Base-by-base conservation (phyloP, 2,329 filamentous ascomycete genomes). In the Monilinia fructicola region DNA sequence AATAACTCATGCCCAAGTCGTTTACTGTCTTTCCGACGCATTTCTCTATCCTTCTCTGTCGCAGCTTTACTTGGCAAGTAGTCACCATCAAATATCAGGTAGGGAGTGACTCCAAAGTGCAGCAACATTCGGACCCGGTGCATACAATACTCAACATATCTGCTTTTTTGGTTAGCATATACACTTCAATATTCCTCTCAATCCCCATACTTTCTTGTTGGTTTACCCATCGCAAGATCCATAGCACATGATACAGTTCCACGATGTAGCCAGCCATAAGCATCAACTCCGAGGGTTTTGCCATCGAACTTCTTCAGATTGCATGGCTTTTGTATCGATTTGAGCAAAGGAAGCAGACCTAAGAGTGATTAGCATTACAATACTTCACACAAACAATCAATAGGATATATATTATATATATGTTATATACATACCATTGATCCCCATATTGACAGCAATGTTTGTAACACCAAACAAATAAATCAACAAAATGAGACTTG, bases 221-320 rank as follows among this genome's bases (percentile, higher is more conserved):
- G 93, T 77, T 92, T 95, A 74, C 87, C 92, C 74, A 94, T 85
- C 46, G 93, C 95, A 69, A 99, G 85, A 74, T 98, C 95, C 74
- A 95, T 87, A 70, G 94, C 92, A 81, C 94, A 98, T 60, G 91
- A 86, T 71, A 96, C 89, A 56, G 93, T 93, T 64, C 93, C 96
- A 72, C 95, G 90, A 78, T 99, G 95, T 65, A 99, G 87, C 95
- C 96, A 99, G 77, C 94, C 95, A 83, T 99, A 99, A 67, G 91
- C 94, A 78, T 99, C 95, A 46, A 99, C 89, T n/a, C 91, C 96
- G 56, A 99, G 85, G 1, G 90, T 96, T 79, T 96, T 89, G 62
- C 94, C 95, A 16, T 85, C 81, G 78, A 91, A 97, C 75, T 93
- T 93, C 77, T 93, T 96, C 68, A 99, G 83, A 73, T 92, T 90